A percentile compares a stretch with the other conserved stretches of the same genome.
Conservation (phyloP, 1,284 basidiomycete genomes). For the Ganoderma sinense region DNA sequence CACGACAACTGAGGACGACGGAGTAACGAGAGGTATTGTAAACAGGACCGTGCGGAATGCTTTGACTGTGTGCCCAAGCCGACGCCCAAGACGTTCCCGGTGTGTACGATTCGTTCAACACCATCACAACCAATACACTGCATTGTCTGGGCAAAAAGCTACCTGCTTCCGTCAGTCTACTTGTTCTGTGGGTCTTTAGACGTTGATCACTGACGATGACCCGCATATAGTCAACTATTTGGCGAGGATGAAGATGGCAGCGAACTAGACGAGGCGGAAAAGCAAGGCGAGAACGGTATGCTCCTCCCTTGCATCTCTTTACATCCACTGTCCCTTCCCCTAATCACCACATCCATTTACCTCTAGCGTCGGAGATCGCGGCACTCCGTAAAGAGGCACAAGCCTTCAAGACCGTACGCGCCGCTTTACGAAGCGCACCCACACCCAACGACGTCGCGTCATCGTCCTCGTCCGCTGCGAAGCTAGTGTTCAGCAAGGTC, state of each 20-base stretch:
- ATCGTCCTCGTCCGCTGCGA: conserved; percentile 61
- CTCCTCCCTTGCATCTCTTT: conserved; percentile 3
- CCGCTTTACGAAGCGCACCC: conserved; percentile 59
- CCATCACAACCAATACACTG: conserved; percentile 98
- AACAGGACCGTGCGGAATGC: conserved; percentile 86
- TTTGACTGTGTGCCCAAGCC: conserved; percentile 93
- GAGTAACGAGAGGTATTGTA: neutral
- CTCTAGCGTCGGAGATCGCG: conserved; percentile 89
- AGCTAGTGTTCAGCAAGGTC: conserved; percentile 88
- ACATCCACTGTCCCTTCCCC: neutral
- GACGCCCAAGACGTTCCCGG: conserved; percentile 93
- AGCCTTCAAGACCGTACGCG: conserved; percentile 86
- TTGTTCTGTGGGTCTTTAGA: neutral
- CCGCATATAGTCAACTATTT: conserved; percentile 84
- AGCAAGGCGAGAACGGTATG: conserved; percentile 88
- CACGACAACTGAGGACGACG: neutral
- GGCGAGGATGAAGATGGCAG: conserved; percentile 86
- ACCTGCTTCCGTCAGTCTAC: conserved; percentile 87
- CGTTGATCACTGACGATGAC: neutral
- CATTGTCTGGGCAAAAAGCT: conserved; percentile 99
- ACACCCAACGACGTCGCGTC: conserved; percentile 37
- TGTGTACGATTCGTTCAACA: conserved; percentile 98
- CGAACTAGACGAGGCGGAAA: conserved; percentile 87
- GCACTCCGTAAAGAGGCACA: conserved; percentile 89
- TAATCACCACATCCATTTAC: neutral